A percentile compares a stretch with the other conserved stretches of the same genome.
phyloP scores from a whole-genome alignment of 108 stramenopile species.

The Mayamaea pseudoterrestris region DNA sequence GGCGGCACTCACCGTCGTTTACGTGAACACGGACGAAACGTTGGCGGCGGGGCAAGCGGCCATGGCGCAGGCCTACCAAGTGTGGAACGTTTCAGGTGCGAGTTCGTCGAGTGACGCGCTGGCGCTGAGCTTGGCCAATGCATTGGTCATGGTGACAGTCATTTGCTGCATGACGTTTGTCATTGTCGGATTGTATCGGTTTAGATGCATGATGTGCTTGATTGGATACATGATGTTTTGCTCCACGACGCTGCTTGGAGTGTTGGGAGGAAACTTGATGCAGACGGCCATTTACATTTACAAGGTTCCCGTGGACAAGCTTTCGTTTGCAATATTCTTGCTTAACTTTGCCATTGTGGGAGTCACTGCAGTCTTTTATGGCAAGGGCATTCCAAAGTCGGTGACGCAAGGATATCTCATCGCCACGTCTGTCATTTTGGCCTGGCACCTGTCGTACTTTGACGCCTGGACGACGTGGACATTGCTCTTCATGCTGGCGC shows the following conservation, averaged over 20 bases:
- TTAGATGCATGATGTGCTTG: slow-evolving; percentile 78
- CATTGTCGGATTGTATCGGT: slow-evolving; percentile 85
- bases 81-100: slow-evolving; percentile 38
- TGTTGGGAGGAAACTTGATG: slow-evolving; percentile 67
- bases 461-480: slow-evolving; percentile 93
- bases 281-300: slow-evolving; percentile 71
- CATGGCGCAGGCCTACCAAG: slow-evolving; percentile 59
- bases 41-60: slow-evolving; percentile 32
- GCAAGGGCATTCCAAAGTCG: slow-evolving; percentile 71
- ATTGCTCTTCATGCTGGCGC: slow-evolving; percentile 84
- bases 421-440: slow-evolving; percentile 84
- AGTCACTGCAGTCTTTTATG: slow-evolving; percentile 86
- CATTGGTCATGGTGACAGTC: slow-evolving; percentile 79
- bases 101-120: slow-evolving; percentile 41
- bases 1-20: slow-evolving; percentile 66
- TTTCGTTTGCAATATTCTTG: slow-evolving; percentile 66
- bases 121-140: slow-evolving; percentile 79
- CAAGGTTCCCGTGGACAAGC: slow-evolving; percentile 72
- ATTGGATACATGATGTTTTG: slow-evolving; percentile 87
- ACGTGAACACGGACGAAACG: slow-evolving; percentile 57
- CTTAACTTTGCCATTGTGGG: slow-evolving; percentile 93
- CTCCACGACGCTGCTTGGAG: slow-evolving; percentile 66
- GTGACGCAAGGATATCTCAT: slow-evolving; percentile 89
- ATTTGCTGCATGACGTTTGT: slow-evolving; percentile 85
- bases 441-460: slow-evolving; percentile 88